Evolutionary conservation across 2,329 filamentous ascomycete species (phyloP), one percentile per base, ranked within the genome.

Genomic region (Graphilbum sp.): DNA sequence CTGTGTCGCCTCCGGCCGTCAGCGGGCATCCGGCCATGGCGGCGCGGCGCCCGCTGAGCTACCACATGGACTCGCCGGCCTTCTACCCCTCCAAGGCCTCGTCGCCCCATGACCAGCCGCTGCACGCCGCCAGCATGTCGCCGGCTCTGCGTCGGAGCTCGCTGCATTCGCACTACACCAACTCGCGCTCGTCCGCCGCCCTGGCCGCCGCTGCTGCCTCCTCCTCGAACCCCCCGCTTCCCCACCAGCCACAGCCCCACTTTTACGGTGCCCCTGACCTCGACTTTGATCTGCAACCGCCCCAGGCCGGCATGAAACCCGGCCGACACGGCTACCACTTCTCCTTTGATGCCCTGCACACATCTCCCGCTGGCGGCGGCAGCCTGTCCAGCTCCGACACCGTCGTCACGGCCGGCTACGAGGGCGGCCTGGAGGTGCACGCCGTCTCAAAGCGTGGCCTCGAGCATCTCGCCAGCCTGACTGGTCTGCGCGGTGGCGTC

Each of bases 361-460:
- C 59, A n/a, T 54, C 56, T 4, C 47, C 50, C 15, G 23, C 32
- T 1, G 49, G 51, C 7, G 54, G 50, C 6, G 54, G 59, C 38
- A 53, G 54, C 38, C 47, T 47, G 15, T 49, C 57, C 39, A 60
- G 61, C 25, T 59, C 60, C 38, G 69, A 81, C 50, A 78, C 79
- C 54, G 73, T 82, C 20, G 62, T 86, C 33, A 57, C 94, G 5
- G 71, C 84, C 9, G 87, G 87, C 2, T 85, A 77, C 47, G 80
- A 93, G 52, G 83, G 84, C 32, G 78, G 78, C 1, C 53, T 95
- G 36, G 79, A 88, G 45, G 69, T 94, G 15, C 78, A 83, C 46
- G 66, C 73, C 17, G 68, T 92, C 23, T 73, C 75, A 32, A 82
- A 79, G 50, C 75, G 76, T 43, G 80, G 79, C 35, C 56, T 84